Evolutionary conservation across 805 yeast genomes (phyloP).

Genomic region (Candida nitratophila): DNA sequence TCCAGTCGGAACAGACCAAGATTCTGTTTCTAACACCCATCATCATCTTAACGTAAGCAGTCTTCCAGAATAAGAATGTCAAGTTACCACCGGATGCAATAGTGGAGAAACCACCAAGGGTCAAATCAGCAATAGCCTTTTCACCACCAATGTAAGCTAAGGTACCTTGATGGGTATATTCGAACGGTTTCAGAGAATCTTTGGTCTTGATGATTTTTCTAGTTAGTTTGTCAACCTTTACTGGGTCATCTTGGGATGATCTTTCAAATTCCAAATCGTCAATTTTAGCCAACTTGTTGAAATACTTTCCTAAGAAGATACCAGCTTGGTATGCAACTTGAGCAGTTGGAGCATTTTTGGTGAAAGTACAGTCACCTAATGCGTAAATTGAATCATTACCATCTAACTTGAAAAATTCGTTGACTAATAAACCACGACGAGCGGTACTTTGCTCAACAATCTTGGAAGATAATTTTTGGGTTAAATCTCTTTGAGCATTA

Average conservation of each 20-base stretch:
- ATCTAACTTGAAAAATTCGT: slow-evolving; percentile 73
- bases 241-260: slow-evolving; percentile 30
- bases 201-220: slow-evolving; percentile 36
- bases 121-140: slow-evolving; percentile 88
- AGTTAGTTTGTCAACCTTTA: slow-evolving; percentile 35
- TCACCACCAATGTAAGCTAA: slow-evolving; percentile 92
- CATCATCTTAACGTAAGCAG: slow-evolving; percentile 90
- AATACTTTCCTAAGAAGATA: slow-evolving; percentile 64
- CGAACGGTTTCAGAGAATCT: slow-evolving; percentile 51
- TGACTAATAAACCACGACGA: slow-evolving; percentile 83
- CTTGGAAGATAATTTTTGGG: slow-evolving; percentile 56
- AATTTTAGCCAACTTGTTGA: slow-evolving; percentile 56
- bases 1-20: slow-evolving; percentile 83
- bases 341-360: slow-evolving; percentile 92
- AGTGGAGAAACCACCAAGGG: slow-evolving; percentile 72
- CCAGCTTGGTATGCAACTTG: slow-evolving; percentile 98
- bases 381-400: slow-evolving; percentile 83
- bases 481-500: slow-evolving; percentile 78
- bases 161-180: slow-evolving; percentile 85
- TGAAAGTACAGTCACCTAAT: slow-evolving; percentile 90
- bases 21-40: slow-evolving; percentile 83
- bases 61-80: slow-evolving; percentile 91
- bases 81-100: slow-evolving; percentile 77
- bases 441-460: slow-evolving; percentile 77
- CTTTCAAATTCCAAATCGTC: slow-evolving; percentile 47